Conservation (phyloP, 306 rosid genomes). For the Hippophae rhamnoides region DNA sequence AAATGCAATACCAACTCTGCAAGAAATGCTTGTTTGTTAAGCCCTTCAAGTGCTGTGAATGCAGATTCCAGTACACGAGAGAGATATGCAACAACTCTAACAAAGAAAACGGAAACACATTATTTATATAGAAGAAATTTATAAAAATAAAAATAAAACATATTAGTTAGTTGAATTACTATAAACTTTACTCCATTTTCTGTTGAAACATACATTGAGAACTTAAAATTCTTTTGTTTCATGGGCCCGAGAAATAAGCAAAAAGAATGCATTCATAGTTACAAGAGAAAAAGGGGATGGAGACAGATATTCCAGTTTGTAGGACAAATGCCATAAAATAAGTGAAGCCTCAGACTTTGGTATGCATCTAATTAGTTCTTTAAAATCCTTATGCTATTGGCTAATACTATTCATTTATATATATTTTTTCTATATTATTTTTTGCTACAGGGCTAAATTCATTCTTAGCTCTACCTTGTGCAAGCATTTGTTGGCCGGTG, state of each 20-base stretch:
- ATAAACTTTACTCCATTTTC: neutral
- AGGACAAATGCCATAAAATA: neutral
- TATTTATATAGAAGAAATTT: slow-evolving; percentile 8
- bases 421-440: no score
- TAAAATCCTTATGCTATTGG: neutral
- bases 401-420: neutral
- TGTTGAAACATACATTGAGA: neutral
- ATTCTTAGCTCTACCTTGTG: slow-evolving; percentile 47
- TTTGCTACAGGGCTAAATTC: no score
- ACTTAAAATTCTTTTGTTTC: no score
- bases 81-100: slow-evolving; percentile 94
- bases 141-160: slow-evolving; percentile 13
- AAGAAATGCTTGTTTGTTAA: slow-evolving; percentile 94
- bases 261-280: no score
- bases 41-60: slow-evolving; percentile 90
- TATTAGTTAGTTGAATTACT: neutral
- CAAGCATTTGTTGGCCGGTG: slow-evolving; percentile 96
- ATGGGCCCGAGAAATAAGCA: neutral
- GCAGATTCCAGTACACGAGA: slow-evolving; percentile 97
- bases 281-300: neutral
- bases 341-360: slow-evolving; percentile 5
- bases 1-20: slow-evolving; percentile 66
- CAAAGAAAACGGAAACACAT: slow-evolving; percentile 20
- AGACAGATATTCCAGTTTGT: slow-evolving; percentile 1
- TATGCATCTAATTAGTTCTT: neutral